phyloP scores from a whole-genome alignment of 2,329 filamentous ascomycete genomes.

The Trichoderma atrobrunneum region DNA sequence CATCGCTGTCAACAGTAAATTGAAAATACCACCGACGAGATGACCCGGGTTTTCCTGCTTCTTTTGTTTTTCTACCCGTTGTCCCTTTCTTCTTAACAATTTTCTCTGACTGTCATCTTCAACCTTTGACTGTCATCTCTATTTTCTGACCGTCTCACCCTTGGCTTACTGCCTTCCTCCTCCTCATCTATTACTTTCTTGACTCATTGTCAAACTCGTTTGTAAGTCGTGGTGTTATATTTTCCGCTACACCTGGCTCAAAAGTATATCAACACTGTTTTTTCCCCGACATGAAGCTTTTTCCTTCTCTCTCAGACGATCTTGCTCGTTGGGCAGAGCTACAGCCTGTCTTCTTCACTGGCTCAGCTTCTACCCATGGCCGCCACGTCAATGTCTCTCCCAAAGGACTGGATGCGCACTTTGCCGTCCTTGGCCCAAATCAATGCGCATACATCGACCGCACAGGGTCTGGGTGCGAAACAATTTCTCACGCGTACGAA shows the following conservation, averaged over 20 bases:
- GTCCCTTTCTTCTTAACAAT: background rate
- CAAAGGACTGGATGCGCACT: conserved; percentile 65
- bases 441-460: conserved; percentile 69
- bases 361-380: conserved; percentile 65
- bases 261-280: background rate
- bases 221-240: conserved; percentile 12
- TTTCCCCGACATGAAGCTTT: conserved; percentile 56
- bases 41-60: background rate
- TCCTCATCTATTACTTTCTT: background rate
- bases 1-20: conserved; percentile 9
- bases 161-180: background rate
- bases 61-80: background rate
- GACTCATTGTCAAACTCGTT: background rate
- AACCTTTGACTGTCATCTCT: background rate
- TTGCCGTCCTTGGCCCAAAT: conserved; percentile 57
- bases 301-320: conserved; percentile 50
- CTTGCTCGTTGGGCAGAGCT: conserved; percentile 61
- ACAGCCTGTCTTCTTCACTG: conserved; percentile 74
- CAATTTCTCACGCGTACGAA: conserved; percentile 71
- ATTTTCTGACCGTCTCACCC: background rate
- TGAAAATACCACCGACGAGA: background rate
- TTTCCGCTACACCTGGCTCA: background rate
- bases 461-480: conserved; percentile 73
- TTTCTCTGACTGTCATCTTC: background rate
- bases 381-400: conserved; percentile 74